A percentile compares a stretch with the other conserved stretches of the same genome.
Conservation (phyloP, 139 green algal species). For the Tetraselmis striata region DNA sequence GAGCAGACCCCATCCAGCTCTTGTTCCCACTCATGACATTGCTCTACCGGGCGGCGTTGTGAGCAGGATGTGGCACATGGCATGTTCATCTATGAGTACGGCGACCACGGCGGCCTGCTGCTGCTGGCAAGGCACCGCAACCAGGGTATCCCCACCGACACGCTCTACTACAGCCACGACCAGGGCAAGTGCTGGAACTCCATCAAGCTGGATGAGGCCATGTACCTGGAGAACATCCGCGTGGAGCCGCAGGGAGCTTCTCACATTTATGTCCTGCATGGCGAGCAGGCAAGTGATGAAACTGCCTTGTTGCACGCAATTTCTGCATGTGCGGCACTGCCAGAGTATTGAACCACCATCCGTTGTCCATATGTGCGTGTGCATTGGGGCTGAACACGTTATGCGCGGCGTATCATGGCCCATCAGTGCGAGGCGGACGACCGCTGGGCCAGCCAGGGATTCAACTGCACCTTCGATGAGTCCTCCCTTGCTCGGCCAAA, state of each 20-base stretch:
- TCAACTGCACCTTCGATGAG: neutral
- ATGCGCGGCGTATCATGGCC: no score
- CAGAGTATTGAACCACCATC: neutral
- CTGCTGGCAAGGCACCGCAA: conserved; percentile 5
- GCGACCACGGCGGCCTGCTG: conserved; percentile 15
- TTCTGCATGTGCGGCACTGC: no score
- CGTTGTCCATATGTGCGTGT: no score
- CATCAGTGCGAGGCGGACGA: neutral
- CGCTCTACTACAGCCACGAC: conserved; percentile 7
- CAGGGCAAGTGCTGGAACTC: conserved; percentile 11
- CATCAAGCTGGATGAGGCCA: conserved; percentile 7
- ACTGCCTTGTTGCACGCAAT: no score
- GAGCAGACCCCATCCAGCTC: neutral
- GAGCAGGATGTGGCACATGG: conserved; percentile 4
- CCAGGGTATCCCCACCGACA: conserved; percentile 3
- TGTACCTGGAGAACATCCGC: conserved; percentile 10
- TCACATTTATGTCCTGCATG: conserved; percentile 14
- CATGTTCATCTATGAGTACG: conserved; percentile 12
- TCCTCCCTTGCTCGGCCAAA: neutral
- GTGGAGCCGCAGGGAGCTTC: conserved; percentile 3
- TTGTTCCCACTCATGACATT: no score
- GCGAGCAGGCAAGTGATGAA: conserved; percentile 1
- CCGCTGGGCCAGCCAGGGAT: neutral
- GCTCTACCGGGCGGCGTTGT: no score
- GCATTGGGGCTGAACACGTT: no score